Conservation (phyloP, 805 yeast genomes). For the Metschnikowia aberdeeniae region DNA sequence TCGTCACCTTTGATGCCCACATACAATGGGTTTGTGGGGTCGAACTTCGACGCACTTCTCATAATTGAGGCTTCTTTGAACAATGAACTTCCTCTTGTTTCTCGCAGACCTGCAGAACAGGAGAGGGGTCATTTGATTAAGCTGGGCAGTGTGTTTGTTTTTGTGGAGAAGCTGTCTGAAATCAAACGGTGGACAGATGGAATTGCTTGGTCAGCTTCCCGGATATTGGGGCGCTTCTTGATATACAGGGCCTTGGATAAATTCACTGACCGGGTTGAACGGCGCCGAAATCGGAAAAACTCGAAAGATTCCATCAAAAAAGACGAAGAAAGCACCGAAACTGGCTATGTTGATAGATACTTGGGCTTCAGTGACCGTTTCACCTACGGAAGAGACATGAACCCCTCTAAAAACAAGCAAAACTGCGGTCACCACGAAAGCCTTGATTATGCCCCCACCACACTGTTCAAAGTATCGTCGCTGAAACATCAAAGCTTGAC, state of each 20-base stretch:
- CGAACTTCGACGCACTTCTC: conserved; percentile 78
- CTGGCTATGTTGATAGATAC: conserved; percentile 6
- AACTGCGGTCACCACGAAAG: not conserved
- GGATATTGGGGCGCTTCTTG: conserved; percentile 80
- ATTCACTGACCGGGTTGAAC: conserved; percentile 31
- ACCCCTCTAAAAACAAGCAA: not conserved
- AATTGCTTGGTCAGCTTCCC: conserved; percentile 88
- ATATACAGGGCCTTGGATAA: conserved; percentile 67
- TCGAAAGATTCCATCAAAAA: conserved; percentile 18
- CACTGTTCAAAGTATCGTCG: not conserved
- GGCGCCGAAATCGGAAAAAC: conserved; percentile 29
- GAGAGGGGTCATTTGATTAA: conserved; percentile 64
- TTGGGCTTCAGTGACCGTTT: not conserved
- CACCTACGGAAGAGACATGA: not conserved
- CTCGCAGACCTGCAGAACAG: conserved; percentile 77
- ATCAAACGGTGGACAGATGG: conserved; percentile 97
- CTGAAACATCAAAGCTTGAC: not conserved
- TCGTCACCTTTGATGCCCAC: conserved; percentile 9
- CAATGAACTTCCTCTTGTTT: conserved; percentile 55
- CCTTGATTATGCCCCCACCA: not conserved
- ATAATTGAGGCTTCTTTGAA: conserved; percentile 76
- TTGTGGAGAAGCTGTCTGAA: conserved; percentile 75
- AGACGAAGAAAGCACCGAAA: not conserved
- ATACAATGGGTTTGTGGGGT: conserved; percentile 64
- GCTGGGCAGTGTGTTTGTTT: conserved; percentile 81